Evolutionary conservation across 176 grass and related monocot species (phyloP).

Genomic region (Carex parvula): DNA sequence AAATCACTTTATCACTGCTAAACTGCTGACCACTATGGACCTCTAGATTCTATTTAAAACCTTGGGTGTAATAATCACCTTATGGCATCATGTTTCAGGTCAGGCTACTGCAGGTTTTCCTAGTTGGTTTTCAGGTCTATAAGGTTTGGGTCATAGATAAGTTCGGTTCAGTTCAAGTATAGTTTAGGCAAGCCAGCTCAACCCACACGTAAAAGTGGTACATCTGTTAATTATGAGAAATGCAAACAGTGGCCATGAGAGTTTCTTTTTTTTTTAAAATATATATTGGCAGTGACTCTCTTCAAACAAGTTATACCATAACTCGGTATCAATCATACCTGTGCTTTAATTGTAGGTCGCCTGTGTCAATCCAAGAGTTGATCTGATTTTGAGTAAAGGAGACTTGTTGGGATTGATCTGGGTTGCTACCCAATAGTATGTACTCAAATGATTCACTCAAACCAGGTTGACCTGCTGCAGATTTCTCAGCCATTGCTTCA

Average conservation of each 20-base stretch:
- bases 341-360: conserved; percentile 67
- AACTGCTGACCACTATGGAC: neutral
- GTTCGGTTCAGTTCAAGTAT: neutral
- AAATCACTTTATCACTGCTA: neutral
- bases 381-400: conserved; percentile 59
- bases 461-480: conserved; percentile 29
- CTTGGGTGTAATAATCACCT: neutral
- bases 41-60: neutral
- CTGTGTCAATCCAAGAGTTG: conserved; percentile 75
- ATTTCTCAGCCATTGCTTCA: conserved; percentile 56
- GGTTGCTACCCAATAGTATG: conserved; percentile 83
- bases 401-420: conserved; percentile 57
- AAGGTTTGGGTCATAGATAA: neutral
- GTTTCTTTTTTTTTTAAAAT: neutral
- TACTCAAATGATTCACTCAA: conserved; percentile 60
- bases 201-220: neutral
- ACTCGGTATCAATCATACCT: neutral
- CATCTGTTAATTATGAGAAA: neutral
- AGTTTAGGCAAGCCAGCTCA: neutral
- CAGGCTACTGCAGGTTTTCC: neutral
- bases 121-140: neutral
- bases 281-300: neutral
- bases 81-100: neutral
- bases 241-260: neutral
- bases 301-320: neutral